Percentiles rank a stretch among this genome's conserved stretches.
These are phyloP conservation scores for Gaertneriomyces sp. DNA, from an alignment of 192 early-diverging fungal species.

Conservation along the genomic window DNA sequence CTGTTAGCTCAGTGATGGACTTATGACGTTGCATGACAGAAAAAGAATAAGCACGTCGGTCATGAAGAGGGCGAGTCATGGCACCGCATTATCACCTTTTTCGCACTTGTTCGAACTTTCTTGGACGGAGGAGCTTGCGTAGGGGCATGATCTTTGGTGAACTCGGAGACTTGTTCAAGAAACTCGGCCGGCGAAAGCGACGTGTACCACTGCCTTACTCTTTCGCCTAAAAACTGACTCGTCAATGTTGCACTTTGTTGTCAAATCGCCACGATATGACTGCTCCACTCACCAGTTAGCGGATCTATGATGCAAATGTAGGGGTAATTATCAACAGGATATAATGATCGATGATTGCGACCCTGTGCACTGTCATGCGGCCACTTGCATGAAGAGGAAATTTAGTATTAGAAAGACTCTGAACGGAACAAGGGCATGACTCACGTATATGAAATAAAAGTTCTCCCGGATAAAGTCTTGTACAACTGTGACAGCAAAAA, in stretches of 20 bases:
- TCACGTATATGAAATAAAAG: constrained; percentile 85
- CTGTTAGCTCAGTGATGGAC: constrained; percentile 69
- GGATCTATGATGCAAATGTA: constrained; percentile 89
- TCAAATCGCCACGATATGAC: no score
- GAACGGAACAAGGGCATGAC: neutral
- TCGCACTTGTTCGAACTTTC: neutral
- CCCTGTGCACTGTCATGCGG: constrained; percentile 67
- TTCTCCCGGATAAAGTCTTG: constrained; percentile 71
- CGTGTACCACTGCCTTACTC: constrained; percentile 67
- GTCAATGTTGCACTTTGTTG: neutral
- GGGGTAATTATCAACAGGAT: constrained; percentile 68
- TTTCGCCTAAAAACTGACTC: constrained; percentile 54
- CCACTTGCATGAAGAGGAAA: constrained; percentile 37
- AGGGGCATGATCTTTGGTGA: neutral
- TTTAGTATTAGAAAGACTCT: neutral
- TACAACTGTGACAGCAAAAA: constrained; percentile 39
- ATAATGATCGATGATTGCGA: constrained; percentile 64
- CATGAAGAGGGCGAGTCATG: constrained; percentile 16
- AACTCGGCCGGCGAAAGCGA: constrained; percentile 38
- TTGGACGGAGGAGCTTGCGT: neutral
- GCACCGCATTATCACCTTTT: neutral
- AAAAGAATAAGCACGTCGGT: constrained; percentile 14
- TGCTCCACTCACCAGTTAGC: constrained; percentile 59
- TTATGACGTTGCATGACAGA: constrained; percentile 22
- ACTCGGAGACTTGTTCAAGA: neutral